A percentile compares a stretch with the other conserved stretches of the same genome.
These are phyloP conservation scores for Alternaria panax DNA, from an alignment of 2,329 filamentous ascomycete species.

Conservation along the genomic window DNA sequence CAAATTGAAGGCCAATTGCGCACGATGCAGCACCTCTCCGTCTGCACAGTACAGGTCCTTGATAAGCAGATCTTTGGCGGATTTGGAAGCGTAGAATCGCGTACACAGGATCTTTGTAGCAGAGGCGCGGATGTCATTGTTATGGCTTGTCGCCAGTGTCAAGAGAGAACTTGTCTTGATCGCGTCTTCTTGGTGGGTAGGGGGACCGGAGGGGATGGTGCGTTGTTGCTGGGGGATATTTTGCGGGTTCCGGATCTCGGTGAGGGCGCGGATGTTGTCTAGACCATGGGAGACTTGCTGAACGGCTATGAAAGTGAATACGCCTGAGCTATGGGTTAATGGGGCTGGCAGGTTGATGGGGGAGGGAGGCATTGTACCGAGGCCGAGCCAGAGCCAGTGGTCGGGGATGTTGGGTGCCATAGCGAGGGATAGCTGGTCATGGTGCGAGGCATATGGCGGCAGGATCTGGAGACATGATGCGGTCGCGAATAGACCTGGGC, in stretches of 20 bases:
- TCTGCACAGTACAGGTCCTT: slow-evolving; percentile 37
- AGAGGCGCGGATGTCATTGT: slow-evolving; percentile 54
- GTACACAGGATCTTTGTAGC: slow-evolving; percentile 49
- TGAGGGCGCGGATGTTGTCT: slow-evolving; percentile 66
- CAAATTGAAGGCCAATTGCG: slow-evolving; percentile 38
- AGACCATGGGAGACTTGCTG: slow-evolving; percentile 67
- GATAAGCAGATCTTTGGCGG: slow-evolving; percentile 28
- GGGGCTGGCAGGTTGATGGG: slow-evolving; percentile 54
- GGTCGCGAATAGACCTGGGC: slow-evolving; percentile 4
- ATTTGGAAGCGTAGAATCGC: slow-evolving; percentile 37
- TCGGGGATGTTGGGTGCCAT: slow-evolving; percentile 53
- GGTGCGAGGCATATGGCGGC: slow-evolving; percentile 6
- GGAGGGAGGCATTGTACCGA: slow-evolving; percentile 46
- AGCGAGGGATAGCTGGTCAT: slow-evolving; percentile 21
- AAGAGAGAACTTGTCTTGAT: slow-evolving; percentile 53
- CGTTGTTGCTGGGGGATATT: slow-evolving; percentile 58
- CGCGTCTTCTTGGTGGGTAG: slow-evolving; percentile 69
- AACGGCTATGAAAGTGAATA: slow-evolving; percentile 67
- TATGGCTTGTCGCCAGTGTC: slow-evolving; percentile 51
- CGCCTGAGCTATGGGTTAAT: slow-evolving; percentile 48
- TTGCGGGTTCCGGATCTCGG: slow-evolving; percentile 68
- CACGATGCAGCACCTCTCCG: slow-evolving; percentile 25
- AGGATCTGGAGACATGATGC: slow-evolving; percentile 1
- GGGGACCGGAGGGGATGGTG: slow-evolving; percentile 59
- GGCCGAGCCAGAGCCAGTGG: slow-evolving; percentile 56